These are phyloP conservation scores for Colletotrichum costaricense DNA, from an alignment of 2,329 filamentous ascomycete genomes.

Conservation along the genomic window DNA sequence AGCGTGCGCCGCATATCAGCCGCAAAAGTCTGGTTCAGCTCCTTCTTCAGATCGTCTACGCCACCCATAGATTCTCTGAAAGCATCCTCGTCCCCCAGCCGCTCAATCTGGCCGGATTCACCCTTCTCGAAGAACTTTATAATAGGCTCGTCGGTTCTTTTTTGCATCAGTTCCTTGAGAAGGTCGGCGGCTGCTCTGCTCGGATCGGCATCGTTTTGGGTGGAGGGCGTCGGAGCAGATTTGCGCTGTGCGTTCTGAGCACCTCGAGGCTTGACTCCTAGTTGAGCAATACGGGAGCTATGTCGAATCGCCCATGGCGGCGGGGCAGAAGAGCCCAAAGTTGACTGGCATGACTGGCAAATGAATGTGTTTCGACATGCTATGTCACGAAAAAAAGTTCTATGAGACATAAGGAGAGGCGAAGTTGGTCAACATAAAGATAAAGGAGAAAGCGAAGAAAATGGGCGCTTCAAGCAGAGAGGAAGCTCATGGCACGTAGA, in stretches of 20 bases:
- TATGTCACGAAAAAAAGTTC: slow-evolving; percentile 46
- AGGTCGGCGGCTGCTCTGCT: slow-evolving; percentile 36
- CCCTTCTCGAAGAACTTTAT: slow-evolving; percentile 63
- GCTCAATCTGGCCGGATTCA: slow-evolving; percentile 48
- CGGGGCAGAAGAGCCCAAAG: slow-evolving; percentile 43
- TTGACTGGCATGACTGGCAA: slow-evolving; percentile 50
- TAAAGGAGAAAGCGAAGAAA: background rate
- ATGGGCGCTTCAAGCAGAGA: background rate
- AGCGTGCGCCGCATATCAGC: slow-evolving; percentile 43
- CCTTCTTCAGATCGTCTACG: slow-evolving; percentile 42
- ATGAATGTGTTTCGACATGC: slow-evolving; percentile 48
- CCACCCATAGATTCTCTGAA: slow-evolving; percentile 53
- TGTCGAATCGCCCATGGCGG: slow-evolving; percentile 44
- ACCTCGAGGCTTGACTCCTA: slow-evolving; percentile 12
- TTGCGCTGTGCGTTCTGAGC: background rate
- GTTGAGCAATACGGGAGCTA: slow-evolving; percentile 44
- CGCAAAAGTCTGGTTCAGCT: slow-evolving; percentile 40
- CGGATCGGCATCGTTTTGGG: background rate
- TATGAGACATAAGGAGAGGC: slow-evolving; percentile 35
- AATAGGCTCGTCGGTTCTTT: slow-evolving; percentile 36
- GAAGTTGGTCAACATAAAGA: slow-evolving; percentile 10
- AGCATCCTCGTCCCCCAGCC: slow-evolving; percentile 52
- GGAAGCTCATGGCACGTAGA: background rate
- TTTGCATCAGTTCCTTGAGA: slow-evolving; percentile 34
- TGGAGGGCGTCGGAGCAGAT: background rate